These are phyloP conservation scores for Phytophthora tubulina DNA, from an alignment of 352 stramenopile genomes.

Conservation along the genomic window DNA sequence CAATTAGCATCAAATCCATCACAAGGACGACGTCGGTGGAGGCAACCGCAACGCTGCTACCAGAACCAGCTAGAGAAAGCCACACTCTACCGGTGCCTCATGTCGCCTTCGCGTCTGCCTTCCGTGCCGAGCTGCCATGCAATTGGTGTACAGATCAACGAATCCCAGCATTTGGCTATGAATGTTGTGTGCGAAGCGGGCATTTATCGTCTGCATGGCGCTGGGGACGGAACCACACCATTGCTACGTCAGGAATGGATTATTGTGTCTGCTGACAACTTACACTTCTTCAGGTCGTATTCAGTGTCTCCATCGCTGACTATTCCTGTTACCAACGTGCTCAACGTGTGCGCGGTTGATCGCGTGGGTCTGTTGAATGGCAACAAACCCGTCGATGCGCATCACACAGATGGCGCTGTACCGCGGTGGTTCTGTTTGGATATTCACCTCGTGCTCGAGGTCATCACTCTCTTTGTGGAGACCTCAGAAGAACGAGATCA, in stretches of 20 bases:
- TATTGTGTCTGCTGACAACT: constrained; percentile 57
- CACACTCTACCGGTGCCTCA: constrained; percentile 71
- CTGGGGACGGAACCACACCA: constrained; percentile 39
- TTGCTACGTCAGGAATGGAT: constrained; percentile 83
- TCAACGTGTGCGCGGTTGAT: constrained; percentile 53
- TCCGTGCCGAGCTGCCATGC: constrained; percentile 54
- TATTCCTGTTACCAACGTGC: constrained; percentile 56
- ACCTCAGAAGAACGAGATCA: constrained; percentile 37
- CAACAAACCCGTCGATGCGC: constrained; percentile 12
- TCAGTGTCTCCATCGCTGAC: constrained; percentile 53
- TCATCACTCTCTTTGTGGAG: constrained; percentile 72
- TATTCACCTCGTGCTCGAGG: constrained; percentile 62
- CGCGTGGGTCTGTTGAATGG: constrained; percentile 24
- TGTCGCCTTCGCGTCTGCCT: constrained; percentile 56
- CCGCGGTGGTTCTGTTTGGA: constrained; percentile 65
- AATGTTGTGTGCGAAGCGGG: constrained; percentile 71
- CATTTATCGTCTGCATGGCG: constrained; percentile 60
- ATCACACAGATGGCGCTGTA: constrained; percentile 16
- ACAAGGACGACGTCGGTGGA: constrained; percentile 22
- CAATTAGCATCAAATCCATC: constrained; percentile 37
- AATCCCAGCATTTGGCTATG: constrained; percentile 59
- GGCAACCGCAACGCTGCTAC: constrained; percentile 35
- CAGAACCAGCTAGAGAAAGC: constrained; percentile 53
- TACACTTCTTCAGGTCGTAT: constrained; percentile 82
- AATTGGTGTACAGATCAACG: constrained; percentile 69